Conservation (phyloP, 2,329 filamentous ascomycete genomes). For the Ophiostoma novo-ulmi region DNA sequence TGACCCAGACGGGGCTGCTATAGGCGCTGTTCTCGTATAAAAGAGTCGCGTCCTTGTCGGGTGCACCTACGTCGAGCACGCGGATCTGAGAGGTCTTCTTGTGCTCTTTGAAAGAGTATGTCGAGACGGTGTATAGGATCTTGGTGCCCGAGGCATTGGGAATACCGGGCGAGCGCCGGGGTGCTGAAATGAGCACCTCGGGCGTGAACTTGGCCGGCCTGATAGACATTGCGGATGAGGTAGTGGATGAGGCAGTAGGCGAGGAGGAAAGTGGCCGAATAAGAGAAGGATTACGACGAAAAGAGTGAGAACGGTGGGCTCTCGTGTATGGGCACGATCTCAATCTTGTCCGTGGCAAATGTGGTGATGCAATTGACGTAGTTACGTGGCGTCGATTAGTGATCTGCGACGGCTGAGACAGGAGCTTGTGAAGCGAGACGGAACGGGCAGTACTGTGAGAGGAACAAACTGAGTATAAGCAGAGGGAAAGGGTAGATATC, state of each 20-base stretch:
- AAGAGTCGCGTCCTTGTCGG: conserved; percentile 58
- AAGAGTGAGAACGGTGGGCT: neutral
- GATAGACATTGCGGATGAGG: conserved; percentile 55
- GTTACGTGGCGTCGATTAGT: neutral
- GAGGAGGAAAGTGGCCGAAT: neutral
- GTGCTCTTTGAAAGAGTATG: conserved; percentile 76
- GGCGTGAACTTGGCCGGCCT: conserved; percentile 67
- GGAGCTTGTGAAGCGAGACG: neutral
- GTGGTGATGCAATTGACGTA: conserved; percentile 8
- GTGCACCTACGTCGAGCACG: conserved; percentile 55
- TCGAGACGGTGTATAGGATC: conserved; percentile 63
- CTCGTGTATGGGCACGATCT: neutral
- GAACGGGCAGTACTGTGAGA: neutral
- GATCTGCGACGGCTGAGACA: conserved; percentile 4
- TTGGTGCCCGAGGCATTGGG: conserved; percentile 64
- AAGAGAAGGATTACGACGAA: neutral
- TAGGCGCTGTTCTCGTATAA: conserved; percentile 61
- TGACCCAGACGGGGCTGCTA: conserved; percentile 72
- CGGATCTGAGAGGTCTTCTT: conserved; percentile 61
- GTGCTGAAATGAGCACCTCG: conserved; percentile 69
- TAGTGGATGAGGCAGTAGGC: neutral
- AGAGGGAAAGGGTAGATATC: neutral
- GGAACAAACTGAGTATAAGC: neutral
- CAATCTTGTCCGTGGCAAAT: neutral
- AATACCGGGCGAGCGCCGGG: conserved; percentile 62